These are phyloP conservation scores for Torulaspora pretoriensis DNA, from an alignment of 1,139 yeast species.

Conservation along the genomic window DNA sequence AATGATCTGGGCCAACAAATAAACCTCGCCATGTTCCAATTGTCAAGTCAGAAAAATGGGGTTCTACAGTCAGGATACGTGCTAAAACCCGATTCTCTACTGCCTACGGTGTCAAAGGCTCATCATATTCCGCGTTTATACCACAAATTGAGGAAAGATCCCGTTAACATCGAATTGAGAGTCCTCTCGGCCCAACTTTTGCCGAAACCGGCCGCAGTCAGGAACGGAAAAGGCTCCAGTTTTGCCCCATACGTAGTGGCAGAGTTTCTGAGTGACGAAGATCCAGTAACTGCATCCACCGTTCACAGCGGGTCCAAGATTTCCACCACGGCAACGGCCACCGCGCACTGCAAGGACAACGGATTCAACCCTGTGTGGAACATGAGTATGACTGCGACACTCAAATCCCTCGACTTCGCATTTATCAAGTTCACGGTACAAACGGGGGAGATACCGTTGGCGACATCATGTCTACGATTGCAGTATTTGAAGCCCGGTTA, in stretches of 20 bases:
- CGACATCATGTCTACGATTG: conserved; percentile 53
- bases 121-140: conserved; percentile 30
- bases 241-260: conserved; percentile 28
- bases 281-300: conserved; percentile 41
- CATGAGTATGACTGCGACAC: conserved; percentile 44
- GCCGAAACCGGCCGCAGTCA: conserved; percentile 57
- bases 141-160: conserved; percentile 16
- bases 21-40: conserved; percentile 77
- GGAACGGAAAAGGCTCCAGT: conserved; percentile 21
- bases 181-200: conserved; percentile 83
- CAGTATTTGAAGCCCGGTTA: conserved; percentile 66
- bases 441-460: conserved; percentile 47
- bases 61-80: conserved; percentile 58
- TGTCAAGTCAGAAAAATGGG: conserved; percentile 40
- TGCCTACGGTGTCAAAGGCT: conserved; percentile 27
- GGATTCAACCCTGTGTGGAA: conserved; percentile 91
- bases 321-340: conserved; percentile 19
- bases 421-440: conserved; percentile 52
- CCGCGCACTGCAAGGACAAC: conserved; percentile 42
- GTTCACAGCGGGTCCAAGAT: conserved; percentile 32
- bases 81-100: conserved; percentile 54
- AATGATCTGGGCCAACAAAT: conserved; percentile 84
- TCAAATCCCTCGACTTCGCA: conserved; percentile 45
- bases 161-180: conserved; percentile 39
- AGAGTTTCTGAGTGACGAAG: conserved; percentile 27